Base-by-base conservation (phyloP, 208 protist species). In the Angomonas deanei region DNA sequence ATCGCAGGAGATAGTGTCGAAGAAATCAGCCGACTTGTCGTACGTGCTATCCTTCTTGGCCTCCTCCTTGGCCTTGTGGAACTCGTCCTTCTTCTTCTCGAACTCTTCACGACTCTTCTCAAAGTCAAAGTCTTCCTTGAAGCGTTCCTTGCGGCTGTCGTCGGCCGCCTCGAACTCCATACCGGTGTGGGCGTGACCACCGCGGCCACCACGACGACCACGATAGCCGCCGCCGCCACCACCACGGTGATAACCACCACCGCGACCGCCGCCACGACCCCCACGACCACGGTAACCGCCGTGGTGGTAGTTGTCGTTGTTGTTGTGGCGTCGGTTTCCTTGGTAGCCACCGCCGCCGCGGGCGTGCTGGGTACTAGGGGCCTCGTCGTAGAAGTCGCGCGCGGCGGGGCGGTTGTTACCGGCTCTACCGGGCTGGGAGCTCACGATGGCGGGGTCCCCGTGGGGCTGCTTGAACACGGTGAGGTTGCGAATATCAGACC, bases 101-200 rank as follows among this genome's bases (percentile, higher is more conserved):
- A 96, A 92, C 79, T 93, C 85, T 77, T 93, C 80, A 21, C 78
- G 74, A 63, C 70, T 77, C 77, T 91, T 90, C 24, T 50, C 49
- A 71, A 96, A 96, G 70, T 96, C 90, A 70, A 96, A 96, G 39
- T 96, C 90, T 38, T 85, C 87, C 42, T 93, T 84, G 66, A 96
- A 92, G 71, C 88, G 73, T 69, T 90, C 86, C 64, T 87, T 84
- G 38, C 73, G 66, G n/a, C 69, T 66, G 21, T 76, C 79, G 1
- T 70, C 74, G 42, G 73, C 76, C 10, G 76, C 75, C 53, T 73
- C 70, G 68, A 94, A 94, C 66, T 96, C 86, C 68, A 77, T 80
- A 3, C 91, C 91, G 2, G 91, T 96, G 87, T 96, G 91, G 36
- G 32, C 52, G 50, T 64, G 68, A 70, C 83, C 74, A 58, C 76